Evolutionary conservation across 108 stramenopile genomes (phyloP).

Genomic region (Cyclostephanos invisitatus): DNA sequence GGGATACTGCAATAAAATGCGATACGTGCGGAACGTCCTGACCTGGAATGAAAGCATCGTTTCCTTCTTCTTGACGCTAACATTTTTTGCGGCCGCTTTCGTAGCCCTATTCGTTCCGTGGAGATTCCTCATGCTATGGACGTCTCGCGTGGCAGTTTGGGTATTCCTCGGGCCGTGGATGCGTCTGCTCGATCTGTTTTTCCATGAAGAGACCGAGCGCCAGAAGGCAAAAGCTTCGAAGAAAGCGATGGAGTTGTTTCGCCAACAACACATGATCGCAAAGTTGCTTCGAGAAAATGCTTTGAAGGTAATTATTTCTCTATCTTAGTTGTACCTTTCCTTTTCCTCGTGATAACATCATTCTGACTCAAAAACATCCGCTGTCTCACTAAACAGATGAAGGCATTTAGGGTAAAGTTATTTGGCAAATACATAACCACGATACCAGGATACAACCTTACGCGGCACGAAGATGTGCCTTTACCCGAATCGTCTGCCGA

Average conservation of each 20-base stretch:
- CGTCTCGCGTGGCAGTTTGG: slow-evolving; percentile 61
- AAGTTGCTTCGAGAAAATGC: slow-evolving; percentile 68
- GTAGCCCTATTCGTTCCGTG: slow-evolving; percentile 66
- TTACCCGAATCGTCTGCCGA: slow-evolving; percentile 50
- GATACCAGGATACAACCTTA: slow-evolving; percentile 45
- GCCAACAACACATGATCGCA: slow-evolving; percentile 29
- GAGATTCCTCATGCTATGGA: slow-evolving; percentile 65
- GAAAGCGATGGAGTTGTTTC: slow-evolving; percentile 21
- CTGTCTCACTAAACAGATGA: slow-evolving; percentile 1
- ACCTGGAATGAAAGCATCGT: slow-evolving; percentile 68
- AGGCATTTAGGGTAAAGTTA: slow-evolving; percentile 55
- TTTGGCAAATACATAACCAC: slow-evolving; percentile 63
- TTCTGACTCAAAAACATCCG: background rate
- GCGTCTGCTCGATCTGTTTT: slow-evolving; percentile 56
- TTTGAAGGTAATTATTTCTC: slow-evolving; percentile 57
- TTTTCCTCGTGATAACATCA: background rate
- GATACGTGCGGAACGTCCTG: slow-evolving; percentile 45
- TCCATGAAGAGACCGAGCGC: slow-evolving; percentile 38
- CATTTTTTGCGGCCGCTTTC: slow-evolving; percentile 52
- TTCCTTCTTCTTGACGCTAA: slow-evolving; percentile 64
- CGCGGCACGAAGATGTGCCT: slow-evolving; percentile 55
- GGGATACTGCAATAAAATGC: slow-evolving; percentile 28
- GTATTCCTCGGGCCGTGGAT: slow-evolving; percentile 73
- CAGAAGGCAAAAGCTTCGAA: slow-evolving; percentile 16
- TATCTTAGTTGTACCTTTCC: no score